Base-by-base conservation (phyloP, 2,329 filamentous ascomycete genomes). In the Pseudogymnoascus sp. region DNA sequence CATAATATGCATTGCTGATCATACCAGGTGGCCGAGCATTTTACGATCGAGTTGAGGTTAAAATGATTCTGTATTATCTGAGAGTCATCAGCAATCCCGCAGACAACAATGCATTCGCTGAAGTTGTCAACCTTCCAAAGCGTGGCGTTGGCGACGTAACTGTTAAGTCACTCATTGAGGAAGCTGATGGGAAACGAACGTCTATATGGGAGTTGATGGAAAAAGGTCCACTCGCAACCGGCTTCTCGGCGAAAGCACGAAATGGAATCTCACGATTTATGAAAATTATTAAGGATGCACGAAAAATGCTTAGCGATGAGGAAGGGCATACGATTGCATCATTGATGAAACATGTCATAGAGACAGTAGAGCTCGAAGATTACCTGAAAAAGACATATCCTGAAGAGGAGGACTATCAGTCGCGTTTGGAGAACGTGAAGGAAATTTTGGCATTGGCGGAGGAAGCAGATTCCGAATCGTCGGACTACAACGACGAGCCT, bases 21-120 rank as follows among this genome's bases (percentile, higher is more conserved):
- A 38, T 59, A 3, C 5, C 41, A 78, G 76, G 84, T 38, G 93
- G 94, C 1, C 84, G 86, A 65, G 89, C 90, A 63, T 99, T 99
- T 73, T 97, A 95, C 70, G 94, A 99, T 68, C 86, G 94, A 60
- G 83, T 85, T 2, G 93, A 99, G 72, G 88, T 97, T 71, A 95
- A 94, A 73, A 81, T 91, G 5, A 73, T 97, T 0, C 76, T 97
- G 3, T 92, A 97, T 72, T 97, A 99, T 72, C 79, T 97, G 12
- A 84, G 92, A 33, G 88, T 95, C 3, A 85, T 97, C 33, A 85
- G 90, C 69, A 89, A 95, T 65, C 90, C 92, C 1, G 83, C 90
- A 51, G 92, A 95, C 71, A 96, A 92, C 68, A 92, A 97, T 71
- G 91, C 91, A 0, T 76, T 97, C 0, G 83, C 88, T 3, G 84